Percentiles rank a stretch among this genome's conserved stretches.
These are phyloP conservation scores for Cicer arietinum DNA, from an alignment of 306 rosid genomes.

Conservation along the genomic window DNA sequence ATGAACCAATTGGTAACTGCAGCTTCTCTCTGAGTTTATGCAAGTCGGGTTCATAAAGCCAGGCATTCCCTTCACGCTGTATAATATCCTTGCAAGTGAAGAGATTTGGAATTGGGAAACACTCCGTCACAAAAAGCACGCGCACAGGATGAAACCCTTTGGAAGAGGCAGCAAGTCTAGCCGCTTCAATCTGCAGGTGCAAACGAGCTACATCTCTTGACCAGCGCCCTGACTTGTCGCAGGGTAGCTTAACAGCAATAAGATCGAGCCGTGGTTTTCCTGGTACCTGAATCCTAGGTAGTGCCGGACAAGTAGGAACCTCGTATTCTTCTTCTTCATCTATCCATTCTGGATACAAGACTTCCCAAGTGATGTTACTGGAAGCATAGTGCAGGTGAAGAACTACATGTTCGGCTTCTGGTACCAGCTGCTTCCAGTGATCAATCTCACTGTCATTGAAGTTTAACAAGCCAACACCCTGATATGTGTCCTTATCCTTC, in stretches of 20 bases:
- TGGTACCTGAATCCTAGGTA: slow-evolving; percentile 68
- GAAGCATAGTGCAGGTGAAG: slow-evolving; percentile 60
- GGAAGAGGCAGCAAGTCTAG: slow-evolving; percentile 77
- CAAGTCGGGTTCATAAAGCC: slow-evolving; percentile 77
- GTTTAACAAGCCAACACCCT: slow-evolving; percentile 82
- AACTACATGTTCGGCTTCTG: slow-evolving; percentile 67
- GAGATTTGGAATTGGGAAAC: slow-evolving; percentile 77
- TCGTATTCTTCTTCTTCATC: slow-evolving; percentile 91
- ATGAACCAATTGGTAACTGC: slow-evolving; percentile 79
- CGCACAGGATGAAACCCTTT: slow-evolving; percentile 70
- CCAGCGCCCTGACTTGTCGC: slow-evolving; percentile 74
- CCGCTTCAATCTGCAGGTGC: slow-evolving; percentile 92
- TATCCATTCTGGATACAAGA: slow-evolving; percentile 90
- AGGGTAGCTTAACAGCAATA: slow-evolving; percentile 86
- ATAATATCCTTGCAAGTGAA: slow-evolving; percentile 76
- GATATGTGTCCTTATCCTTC: slow-evolving; percentile 59
- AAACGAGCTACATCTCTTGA: slow-evolving; percentile 87
- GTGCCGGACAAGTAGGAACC: slow-evolving; percentile 81
- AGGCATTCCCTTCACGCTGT: slow-evolving; percentile 64
- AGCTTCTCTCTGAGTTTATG: slow-evolving; percentile 68
- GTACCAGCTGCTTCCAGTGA: slow-evolving; percentile 72
- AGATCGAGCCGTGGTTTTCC: slow-evolving; percentile 78
- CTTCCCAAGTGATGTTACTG: slow-evolving; percentile 70
- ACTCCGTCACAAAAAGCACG: slow-evolving; percentile 74
- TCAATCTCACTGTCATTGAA: slow-evolving; percentile 74